phyloP scores from a whole-genome alignment of 306 rosid genomes.

The Fragaria ananassa region DNA sequence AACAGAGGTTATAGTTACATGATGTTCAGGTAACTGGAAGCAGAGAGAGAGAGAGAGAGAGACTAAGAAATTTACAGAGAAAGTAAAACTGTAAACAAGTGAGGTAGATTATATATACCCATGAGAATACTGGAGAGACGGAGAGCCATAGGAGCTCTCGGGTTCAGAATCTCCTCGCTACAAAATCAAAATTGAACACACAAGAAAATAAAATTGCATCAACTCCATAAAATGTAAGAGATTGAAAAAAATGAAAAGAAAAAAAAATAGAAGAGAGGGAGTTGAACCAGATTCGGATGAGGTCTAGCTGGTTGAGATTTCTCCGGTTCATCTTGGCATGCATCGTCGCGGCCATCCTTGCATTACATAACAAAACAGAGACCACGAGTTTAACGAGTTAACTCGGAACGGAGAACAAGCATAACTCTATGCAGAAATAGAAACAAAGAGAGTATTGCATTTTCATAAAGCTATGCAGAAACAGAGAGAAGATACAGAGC shows the following conservation, averaged over 20 bases:
- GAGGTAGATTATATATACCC: slow-evolving; percentile 48
- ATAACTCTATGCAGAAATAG: background rate
- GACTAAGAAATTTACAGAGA: background rate
- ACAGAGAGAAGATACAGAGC: background rate
- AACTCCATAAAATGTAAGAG: background rate
- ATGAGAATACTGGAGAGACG: slow-evolving; percentile 94
- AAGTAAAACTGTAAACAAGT: background rate
- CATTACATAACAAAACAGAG: background rate
- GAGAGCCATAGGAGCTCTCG: slow-evolving; percentile 90
- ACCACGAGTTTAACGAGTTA: background rate
- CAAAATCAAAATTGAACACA: background rate
- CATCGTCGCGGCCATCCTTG: slow-evolving; percentile 59
- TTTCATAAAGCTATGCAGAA: background rate
- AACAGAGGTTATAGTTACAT: background rate
- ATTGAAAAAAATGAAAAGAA: background rate
- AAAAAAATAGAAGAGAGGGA: background rate
- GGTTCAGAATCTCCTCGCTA: slow-evolving; percentile 87
- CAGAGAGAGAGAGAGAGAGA: slow-evolving; percentile 11
- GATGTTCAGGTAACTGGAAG: background rate
- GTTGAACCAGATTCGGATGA: slow-evolving; percentile 69
- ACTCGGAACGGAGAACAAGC: too few relatives aligned
- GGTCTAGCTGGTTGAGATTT: slow-evolving; percentile 63
- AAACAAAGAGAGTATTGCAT: background rate
- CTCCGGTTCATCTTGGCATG: slow-evolving; percentile 65
- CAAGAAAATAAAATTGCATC: background rate